Conservation (phyloP, 2,329 filamentous ascomycete genomes). For the Fusarium sublunatum region DNA sequence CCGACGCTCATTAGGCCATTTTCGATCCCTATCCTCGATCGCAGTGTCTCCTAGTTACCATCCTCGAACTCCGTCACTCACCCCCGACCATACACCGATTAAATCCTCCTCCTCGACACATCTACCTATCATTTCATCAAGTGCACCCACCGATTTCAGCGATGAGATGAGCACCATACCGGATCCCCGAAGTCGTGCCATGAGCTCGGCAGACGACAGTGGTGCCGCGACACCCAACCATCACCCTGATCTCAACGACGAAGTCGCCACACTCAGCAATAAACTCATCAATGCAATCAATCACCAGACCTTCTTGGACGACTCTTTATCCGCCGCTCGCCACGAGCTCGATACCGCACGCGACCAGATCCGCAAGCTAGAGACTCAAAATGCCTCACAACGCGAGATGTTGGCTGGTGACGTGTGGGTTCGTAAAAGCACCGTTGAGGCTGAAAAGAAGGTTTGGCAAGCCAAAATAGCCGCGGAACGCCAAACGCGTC, state of each 20-base stretch:
- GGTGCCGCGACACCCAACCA: slow-evolving; percentile 51
- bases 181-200: slow-evolving; percentile 67
- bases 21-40: slow-evolving; percentile 65
- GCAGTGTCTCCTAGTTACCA: slow-evolving; percentile 56
- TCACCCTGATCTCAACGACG: slow-evolving; percentile 70
- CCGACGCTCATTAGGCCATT: slow-evolving; percentile 58
- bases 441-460: slow-evolving; percentile 78
- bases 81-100: slow-evolving; percentile 52
- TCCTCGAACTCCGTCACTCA: slow-evolving; percentile 52
- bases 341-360: slow-evolving; percentile 83
- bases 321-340: slow-evolving; percentile 82
- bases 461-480: slow-evolving; percentile 67
- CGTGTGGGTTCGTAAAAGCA: slow-evolving; percentile 78
- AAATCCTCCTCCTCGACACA: slow-evolving; percentile 55
- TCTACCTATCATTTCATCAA: slow-evolving; percentile 52
- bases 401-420: slow-evolving; percentile 79
- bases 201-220: slow-evolving; percentile 58
- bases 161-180: slow-evolving; percentile 77
- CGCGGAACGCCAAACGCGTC: slow-evolving; percentile 74
- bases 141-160: slow-evolving; percentile 59
- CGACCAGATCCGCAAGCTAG: slow-evolving; percentile 74
- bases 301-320: slow-evolving; percentile 91
- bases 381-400: slow-evolving; percentile 72
- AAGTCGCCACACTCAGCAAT: slow-evolving; percentile 90
- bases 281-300: slow-evolving; percentile 99